Conservation (phyloP, 176 grass and related monocot genomes). For the Melocanna baccifera region DNA sequence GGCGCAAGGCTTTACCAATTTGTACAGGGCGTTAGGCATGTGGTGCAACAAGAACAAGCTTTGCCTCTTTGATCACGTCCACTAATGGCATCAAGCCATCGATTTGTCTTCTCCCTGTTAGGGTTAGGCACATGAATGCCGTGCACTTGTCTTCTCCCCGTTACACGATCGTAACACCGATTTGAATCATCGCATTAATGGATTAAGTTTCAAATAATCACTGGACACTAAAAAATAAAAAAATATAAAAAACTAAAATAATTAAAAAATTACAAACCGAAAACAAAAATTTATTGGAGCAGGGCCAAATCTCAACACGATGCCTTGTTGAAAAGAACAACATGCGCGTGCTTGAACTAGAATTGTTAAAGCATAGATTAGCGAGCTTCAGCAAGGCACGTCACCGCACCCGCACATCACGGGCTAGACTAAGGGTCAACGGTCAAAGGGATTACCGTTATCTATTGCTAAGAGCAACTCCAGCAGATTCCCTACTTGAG, state of each 20-base stretch:
- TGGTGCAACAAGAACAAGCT: background rate
- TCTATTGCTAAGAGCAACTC: no score
- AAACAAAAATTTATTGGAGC: no score
- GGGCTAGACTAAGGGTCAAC: background rate
- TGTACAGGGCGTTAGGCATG: constrained; percentile 31
- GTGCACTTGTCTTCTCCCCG: constrained; percentile 13
- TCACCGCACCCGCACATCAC: constrained; percentile 6
- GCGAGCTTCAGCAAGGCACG: background rate
- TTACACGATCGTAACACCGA: background rate
- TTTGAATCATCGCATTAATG: background rate
- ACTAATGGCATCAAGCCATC: background rate
- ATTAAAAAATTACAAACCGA: no score
- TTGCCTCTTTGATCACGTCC: background rate
- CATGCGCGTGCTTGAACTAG: no score
- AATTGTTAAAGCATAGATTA: no score
- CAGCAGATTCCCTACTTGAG: no score
- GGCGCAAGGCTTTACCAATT: background rate
- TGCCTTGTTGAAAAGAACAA: no score
- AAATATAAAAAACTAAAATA: no score
- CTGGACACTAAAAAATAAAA: no score
- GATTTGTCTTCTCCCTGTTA: constrained; percentile 1
- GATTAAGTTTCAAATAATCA: background rate
- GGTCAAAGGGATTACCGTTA: background rate
- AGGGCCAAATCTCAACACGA: no score
- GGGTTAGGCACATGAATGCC: constrained; percentile 24